A percentile compares a stretch with the other conserved stretches of the same genome.
phyloP scores from a whole-genome alignment of 345 rosid genomes.

The Camelina neglecta region DNA sequence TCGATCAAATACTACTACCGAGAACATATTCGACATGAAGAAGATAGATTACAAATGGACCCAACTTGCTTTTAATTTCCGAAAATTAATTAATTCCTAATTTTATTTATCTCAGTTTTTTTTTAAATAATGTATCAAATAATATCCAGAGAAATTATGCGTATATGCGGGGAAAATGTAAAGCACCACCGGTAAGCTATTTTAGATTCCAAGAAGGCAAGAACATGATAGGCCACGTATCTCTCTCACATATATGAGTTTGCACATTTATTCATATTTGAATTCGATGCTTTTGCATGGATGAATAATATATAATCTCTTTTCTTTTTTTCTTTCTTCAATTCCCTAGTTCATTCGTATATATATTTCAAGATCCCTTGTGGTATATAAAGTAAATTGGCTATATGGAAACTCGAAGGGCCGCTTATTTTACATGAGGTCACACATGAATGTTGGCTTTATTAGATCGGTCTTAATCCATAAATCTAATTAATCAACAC shows the following conservation, averaged over 20 bases:
- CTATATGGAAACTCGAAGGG: slow-evolving; percentile 29
- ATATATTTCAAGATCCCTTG: slow-evolving; percentile 41
- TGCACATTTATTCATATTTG: slow-evolving; percentile 39
- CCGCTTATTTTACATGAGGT: slow-evolving; percentile 19
- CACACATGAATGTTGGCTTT: neutral
- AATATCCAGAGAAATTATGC: slow-evolving; percentile 46
- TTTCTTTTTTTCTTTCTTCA: no score
- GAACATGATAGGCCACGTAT: slow-evolving; percentile 37
- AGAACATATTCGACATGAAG: slow-evolving; percentile 38
- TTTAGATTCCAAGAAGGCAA: slow-evolving; percentile 39
- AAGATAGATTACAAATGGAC: slow-evolving; percentile 32
- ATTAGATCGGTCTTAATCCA: neutral
- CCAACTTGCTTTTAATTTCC: slow-evolving; percentile 27
- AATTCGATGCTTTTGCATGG: slow-evolving; percentile 41
- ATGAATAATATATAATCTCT: slow-evolving; percentile 10
- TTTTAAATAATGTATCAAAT: slow-evolving; percentile 12
- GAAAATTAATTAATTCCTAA: neutral
- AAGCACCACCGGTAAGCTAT: slow-evolving; percentile 27
- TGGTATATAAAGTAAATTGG: slow-evolving; percentile 38
- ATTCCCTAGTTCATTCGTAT: slow-evolving; percentile 30
- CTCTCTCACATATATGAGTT: slow-evolving; percentile 20
- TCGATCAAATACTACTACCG: neutral
- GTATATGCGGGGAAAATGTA: slow-evolving; percentile 43
- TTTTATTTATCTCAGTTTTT: neutral
- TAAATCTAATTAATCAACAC: neutral